Percentiles rank a stretch among this genome's conserved stretches.
Evolutionary conservation across 371 early-diverging fungal genomes (phyloP).

Genomic region (Actinomucor elegans): DNA sequence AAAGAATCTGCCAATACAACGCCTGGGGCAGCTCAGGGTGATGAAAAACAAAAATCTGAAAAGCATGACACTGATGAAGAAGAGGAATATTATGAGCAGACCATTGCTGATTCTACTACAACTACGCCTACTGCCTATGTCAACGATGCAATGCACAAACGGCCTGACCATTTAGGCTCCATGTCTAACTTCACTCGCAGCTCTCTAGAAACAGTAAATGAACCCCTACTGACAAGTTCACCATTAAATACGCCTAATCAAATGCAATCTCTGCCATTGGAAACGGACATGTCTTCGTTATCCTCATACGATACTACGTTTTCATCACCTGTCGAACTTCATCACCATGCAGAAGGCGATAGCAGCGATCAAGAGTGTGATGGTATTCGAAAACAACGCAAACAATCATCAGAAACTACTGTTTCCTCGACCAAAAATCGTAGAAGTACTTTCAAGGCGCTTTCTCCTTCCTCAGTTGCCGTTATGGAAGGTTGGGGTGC

Average conservation of each 20-base stretch:
- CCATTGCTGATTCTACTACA: neutral
- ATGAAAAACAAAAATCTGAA: neutral
- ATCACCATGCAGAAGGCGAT: neutral
- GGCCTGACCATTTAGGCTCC: constrained; percentile 25
- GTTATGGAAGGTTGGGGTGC: constrained; percentile 35
- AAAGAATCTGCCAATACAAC: too few relatives aligned
- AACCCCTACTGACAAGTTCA: neutral
- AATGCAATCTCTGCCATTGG: neutral
- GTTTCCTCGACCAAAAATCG: neutral
- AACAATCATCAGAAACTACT: constrained; percentile 4
- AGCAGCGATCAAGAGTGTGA: neutral
- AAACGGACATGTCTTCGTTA: neutral
- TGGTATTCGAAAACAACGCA: neutral
- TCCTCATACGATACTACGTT: constrained; percentile 14
- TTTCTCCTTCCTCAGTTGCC: constrained; percentile 35
- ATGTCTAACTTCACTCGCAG: constrained; percentile 32
- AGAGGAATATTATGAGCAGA: neutral
- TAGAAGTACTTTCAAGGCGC: neutral
- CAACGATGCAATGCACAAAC: neutral
- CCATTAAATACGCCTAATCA: neutral
- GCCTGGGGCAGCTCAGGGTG: too few relatives aligned
- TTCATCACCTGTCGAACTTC: constrained; percentile 5
- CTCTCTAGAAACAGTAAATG: constrained; percentile 37
- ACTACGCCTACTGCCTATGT: constrained; percentile 13
- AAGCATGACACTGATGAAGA: constrained; percentile 2